Base-by-base conservation (phyloP, 176 grass and related monocot species). In the Leersia perrieri region DNA sequence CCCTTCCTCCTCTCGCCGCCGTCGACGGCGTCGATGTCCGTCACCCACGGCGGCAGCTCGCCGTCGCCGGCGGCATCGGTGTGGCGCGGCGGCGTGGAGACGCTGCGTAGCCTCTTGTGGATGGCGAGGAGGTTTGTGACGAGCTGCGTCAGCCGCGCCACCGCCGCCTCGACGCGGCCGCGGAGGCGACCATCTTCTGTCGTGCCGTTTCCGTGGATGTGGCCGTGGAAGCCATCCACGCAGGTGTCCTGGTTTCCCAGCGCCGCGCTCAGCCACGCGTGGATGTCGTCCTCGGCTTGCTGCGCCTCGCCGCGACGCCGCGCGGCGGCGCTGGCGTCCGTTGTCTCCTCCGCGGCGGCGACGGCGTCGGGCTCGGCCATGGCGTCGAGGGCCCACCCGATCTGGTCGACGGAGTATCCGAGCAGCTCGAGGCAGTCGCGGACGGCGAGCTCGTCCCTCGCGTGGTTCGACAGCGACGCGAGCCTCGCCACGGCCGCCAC, bases 361-460 rank as follows among this genome's bases (percentile, higher is more conserved):
- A 1, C 81, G 18, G 1, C 42, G 25, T 78, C 86, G 0, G 82
- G 12, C 18, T 85, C 86, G 8, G 82, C 86, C 81, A 91, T 89
- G 83, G 89, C 89, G 34, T 79, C 81, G 3, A 98, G 78, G 25
- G 95, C 80, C 95, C 92, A 98, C 9, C 72, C 87, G 33, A 98
- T 80, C 85, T 94, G 92, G 55, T 98, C 95, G 72, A 91, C 82
- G 22, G 95, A 94, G 86, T 92, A 95, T 0, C 86, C 82, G 5
- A 98, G 86, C 22, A 98, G 92, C 79, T 98, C 95, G 53, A 95
- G 20, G 62, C 95, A 98, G 84, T 98, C 95, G 18, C 80, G 86
- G 31, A 98, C 75, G 1, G 95, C 95, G 84, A 93, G 93, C 86
- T 89, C 92, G 79, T 91, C 92, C 33, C 92, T 77, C 15, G 78